Evolutionary conservation across 441 rosid genomes (phyloP), one percentile per base, ranked within the genome.

Genomic region (Gossypium laxum): DNA sequence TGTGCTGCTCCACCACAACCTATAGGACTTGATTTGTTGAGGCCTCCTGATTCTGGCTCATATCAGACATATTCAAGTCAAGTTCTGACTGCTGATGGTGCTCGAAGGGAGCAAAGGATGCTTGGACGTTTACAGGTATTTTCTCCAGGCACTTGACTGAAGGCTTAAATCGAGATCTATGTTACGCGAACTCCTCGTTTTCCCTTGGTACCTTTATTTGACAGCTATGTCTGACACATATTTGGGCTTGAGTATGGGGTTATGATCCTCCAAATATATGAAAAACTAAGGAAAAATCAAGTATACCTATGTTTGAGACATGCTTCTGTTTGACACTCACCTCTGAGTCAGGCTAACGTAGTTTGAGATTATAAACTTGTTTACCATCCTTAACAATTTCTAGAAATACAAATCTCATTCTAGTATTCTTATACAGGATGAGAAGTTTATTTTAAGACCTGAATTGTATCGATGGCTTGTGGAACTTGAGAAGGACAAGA

Each of bases 381-480:
- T 17, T 82, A 69, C 69, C 24, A 67, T 67, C 14, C 19, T 48
- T 50, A 67, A 48, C 21, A 22, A 43, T 8, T 47, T 12, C 54
- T 4, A 45, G 55, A 43, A 32, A 45, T 45, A 21, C 48, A 63
- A 22, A 73, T 21, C 15, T 15, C 65, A 30, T 47, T 32, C 62
- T 34, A 11, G 41, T 77, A 81, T 82, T 86, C 69, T 67, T 74
- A 12, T 84, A 74, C 84, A 95, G 98, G 87, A 85, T 55, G 89
- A 95, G 75, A 88, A 89, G 79, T 87, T 89, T 75, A 78, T 95
- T 76, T 78, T 95, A 80, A 89, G 85, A 86, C 77, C 85, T 24
- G 97, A 92, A 81, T 87, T 95, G 45, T 89, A 85, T 76, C 86
- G 80, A 78, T 88, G 97, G 98, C 96, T 95, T 45, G 74, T 84